Evolutionary conservation across 2,329 filamentous ascomycete species (phyloP).

Genomic region (Mycosphaerella sp.): DNA sequence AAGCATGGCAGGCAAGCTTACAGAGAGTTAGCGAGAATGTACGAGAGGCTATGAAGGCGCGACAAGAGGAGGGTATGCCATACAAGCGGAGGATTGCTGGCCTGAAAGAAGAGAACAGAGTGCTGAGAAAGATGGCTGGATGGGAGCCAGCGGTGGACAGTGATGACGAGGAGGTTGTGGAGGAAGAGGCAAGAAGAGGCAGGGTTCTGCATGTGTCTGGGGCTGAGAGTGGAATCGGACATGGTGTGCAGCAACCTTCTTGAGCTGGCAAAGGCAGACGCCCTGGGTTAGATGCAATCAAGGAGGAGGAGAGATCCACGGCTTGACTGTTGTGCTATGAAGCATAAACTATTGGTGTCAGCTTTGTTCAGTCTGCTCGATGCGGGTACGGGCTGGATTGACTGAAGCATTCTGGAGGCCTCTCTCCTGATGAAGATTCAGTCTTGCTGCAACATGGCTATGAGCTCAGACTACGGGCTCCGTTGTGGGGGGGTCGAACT

Average conservation of each 20-base stretch:
- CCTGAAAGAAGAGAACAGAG: conserved; percentile 44
- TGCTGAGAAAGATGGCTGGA: conserved; percentile 40
- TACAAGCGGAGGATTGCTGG: conserved; percentile 37
- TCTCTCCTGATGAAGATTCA: no score
- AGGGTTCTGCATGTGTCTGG: conserved; percentile 2
- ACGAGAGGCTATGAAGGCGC: conserved; percentile 35
- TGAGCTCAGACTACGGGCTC: no score
- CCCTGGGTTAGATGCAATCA: neutral
- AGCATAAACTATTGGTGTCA: no score
- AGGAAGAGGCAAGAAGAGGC: conserved; percentile 10
- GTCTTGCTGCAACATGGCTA: no score
- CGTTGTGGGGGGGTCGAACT: no score
- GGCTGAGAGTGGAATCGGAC: conserved; percentile 5
- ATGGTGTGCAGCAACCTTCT: conserved; percentile 2
- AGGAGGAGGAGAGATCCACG: no score
- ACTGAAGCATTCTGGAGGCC: no score
- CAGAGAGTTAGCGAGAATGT: conserved; percentile 40
- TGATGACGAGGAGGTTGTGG: conserved; percentile 36
- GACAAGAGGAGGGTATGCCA: conserved; percentile 35
- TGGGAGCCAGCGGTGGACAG: conserved; percentile 39
- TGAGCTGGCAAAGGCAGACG: neutral
- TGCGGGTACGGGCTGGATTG: no score
- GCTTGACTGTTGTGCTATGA: no score
- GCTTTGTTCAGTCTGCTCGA: no score
- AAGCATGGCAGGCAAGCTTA: conserved; percentile 45